phyloP scores from a whole-genome alignment of 179 eudicot genomes.

The Carnegiea gigantea region DNA sequence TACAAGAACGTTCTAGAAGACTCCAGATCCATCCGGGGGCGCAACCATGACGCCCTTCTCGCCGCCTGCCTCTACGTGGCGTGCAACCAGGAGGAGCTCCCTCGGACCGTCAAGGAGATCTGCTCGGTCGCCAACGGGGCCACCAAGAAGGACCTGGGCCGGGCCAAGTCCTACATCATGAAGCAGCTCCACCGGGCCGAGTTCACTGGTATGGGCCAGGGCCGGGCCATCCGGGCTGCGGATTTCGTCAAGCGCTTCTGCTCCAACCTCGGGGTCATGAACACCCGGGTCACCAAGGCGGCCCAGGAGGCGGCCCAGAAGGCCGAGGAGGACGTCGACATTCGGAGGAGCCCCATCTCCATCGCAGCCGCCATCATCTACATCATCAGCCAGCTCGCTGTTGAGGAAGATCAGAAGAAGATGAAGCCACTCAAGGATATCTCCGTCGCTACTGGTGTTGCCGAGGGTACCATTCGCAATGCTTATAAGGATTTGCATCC shows the following conservation, averaged over 20 bases:
- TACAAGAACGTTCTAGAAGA: slow-evolving; percentile 32
- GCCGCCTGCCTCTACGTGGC: slow-evolving; percentile 50
- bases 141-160: slow-evolving; percentile 53
- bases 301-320: slow-evolving; percentile 38
- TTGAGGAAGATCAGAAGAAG: slow-evolving; percentile 44
- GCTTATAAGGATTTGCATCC: slow-evolving; percentile 62
- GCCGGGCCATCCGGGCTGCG: slow-evolving; percentile 3
- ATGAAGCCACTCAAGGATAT: slow-evolving; percentile 34
- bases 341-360: slow-evolving; percentile 81
- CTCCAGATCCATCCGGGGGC: slow-evolving; percentile 25
- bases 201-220: slow-evolving; percentile 28
- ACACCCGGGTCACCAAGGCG: slow-evolving; percentile 38
- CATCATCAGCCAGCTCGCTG: slow-evolving; percentile 47
- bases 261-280: slow-evolving; percentile 37
- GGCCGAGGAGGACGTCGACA: slow-evolving; percentile 40
- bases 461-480: slow-evolving; percentile 68
- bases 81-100: slow-evolving; percentile 43
- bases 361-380: slow-evolving; percentile 82
- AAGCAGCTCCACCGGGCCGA: slow-evolving; percentile 24
- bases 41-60: slow-evolving; percentile 34
- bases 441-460: slow-evolving; percentile 64
- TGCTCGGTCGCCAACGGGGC: slow-evolving; percentile 51
- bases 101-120: slow-evolving; percentile 57
- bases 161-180: slow-evolving; percentile 49
- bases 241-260: slow-evolving; percentile 40